These are phyloP conservation scores for Gnaphalium uliginosum DNA, from an alignment of 129 eudicot genomes.

Conservation along the genomic window DNA sequence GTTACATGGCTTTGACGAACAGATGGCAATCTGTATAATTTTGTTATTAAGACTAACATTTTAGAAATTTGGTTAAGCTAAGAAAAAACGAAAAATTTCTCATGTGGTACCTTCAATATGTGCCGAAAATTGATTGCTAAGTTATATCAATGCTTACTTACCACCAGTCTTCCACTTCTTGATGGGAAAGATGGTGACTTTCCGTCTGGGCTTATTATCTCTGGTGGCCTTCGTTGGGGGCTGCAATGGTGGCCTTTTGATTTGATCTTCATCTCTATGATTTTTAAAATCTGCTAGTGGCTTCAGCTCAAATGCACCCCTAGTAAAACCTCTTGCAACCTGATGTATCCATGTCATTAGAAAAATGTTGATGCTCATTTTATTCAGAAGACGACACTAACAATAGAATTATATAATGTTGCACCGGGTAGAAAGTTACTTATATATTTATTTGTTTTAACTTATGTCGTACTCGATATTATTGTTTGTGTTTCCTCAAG, in stretches of 20 bases:
- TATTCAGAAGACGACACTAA: neutral
- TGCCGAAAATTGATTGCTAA: no score
- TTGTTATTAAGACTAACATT: neutral
- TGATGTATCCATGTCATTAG: constrained; percentile 29
- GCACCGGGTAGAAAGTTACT: no score
- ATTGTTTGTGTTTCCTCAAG: no score
- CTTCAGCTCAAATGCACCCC: constrained; percentile 85
- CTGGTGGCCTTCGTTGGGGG: constrained; percentile 36
- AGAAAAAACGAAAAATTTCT: no score
- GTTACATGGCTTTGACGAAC: no score
- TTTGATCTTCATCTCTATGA: constrained; percentile 43
- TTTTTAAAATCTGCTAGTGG: constrained; percentile 47
- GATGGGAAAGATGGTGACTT: constrained; percentile 65
- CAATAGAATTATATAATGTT: neutral
- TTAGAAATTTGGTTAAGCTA: no score
- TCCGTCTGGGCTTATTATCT: constrained; percentile 37
- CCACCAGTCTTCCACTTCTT: constrained; percentile 71
- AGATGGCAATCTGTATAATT: no score
- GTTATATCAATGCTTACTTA: constrained; percentile 27
- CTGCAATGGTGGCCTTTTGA: constrained; percentile 34
- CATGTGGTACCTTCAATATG: no score
- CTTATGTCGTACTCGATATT: no score
- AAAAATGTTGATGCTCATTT: neutral
- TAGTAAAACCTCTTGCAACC: constrained; percentile 79
- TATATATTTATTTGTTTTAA: no score